Evolutionary conservation across 768 basidiomycete genomes (phyloP).

Genomic region (Russula sp.): DNA sequence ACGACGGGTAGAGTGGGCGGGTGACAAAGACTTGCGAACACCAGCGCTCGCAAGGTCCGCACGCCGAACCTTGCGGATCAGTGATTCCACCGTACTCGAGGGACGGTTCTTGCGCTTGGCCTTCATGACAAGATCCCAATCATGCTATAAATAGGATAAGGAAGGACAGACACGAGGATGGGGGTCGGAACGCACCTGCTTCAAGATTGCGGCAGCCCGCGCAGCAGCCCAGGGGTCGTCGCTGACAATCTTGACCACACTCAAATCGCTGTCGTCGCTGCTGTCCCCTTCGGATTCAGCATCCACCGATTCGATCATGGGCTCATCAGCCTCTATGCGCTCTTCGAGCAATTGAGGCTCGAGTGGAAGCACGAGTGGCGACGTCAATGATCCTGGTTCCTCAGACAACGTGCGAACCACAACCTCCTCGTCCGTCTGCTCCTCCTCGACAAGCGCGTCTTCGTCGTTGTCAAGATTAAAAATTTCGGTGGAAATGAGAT

Average conservation of each 20-base stretch:
- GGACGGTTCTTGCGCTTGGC: slow-evolving; percentile 29
- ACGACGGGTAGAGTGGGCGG: slow-evolving; percentile 7
- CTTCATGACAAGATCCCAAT: slow-evolving; percentile 76
- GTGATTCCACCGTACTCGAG: slow-evolving; percentile 30
- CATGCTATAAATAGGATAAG: slow-evolving; percentile 43
- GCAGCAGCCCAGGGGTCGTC: slow-evolving; percentile 83
- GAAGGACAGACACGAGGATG: background rate
- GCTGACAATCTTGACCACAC: slow-evolving; percentile 79
- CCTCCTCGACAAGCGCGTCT: slow-evolving; percentile 21
- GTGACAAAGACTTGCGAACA: slow-evolving; percentile 15
- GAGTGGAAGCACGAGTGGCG: background rate
- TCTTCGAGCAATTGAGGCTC: background rate
- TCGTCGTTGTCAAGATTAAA: background rate
- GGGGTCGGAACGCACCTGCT: slow-evolving; percentile 50
- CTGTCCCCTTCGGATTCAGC: slow-evolving; percentile 28
- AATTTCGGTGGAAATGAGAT: background rate
- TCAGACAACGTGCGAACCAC: slow-evolving; percentile 35
- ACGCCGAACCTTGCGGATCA: slow-evolving; percentile 24
- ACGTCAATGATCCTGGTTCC: slow-evolving; percentile 8
- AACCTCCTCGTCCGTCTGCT: slow-evolving; percentile 24
- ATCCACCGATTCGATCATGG: slow-evolving; percentile 18
- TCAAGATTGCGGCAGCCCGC: slow-evolving; percentile 87
- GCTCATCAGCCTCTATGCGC: slow-evolving; percentile 15
- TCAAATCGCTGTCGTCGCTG: slow-evolving; percentile 37
- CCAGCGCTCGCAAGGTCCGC: slow-evolving; percentile 16